These are phyloP conservation scores for Mimosa bimucronata DNA, from an alignment of 306 rosid genomes.

Conservation along the genomic window DNA sequence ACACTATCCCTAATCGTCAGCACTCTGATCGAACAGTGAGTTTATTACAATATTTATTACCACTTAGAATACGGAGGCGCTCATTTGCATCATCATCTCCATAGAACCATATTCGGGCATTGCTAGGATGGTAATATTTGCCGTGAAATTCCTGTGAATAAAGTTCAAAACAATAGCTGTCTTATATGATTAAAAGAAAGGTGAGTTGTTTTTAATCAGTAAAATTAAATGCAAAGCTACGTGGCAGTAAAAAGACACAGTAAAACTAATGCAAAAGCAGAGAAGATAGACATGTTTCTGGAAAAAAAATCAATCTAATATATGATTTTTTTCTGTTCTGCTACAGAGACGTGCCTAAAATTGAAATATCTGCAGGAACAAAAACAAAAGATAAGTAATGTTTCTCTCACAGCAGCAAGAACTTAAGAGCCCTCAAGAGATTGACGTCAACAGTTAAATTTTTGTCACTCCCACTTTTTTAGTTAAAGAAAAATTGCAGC, in stretches of 20 bases:
- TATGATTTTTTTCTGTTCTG: constrained; percentile 1
- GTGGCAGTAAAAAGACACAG: constrained; percentile 25
- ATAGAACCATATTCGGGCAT: constrained; percentile 95
- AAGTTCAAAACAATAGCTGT: constrained; percentile 30
- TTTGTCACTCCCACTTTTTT: background rate
- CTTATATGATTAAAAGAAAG: background rate
- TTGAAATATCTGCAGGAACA: constrained; percentile 4
- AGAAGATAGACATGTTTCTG: background rate
- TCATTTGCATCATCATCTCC: constrained; percentile 96
- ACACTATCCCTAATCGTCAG: constrained; percentile 10
- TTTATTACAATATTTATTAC: constrained; percentile 47
- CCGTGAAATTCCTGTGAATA: constrained; percentile 85
- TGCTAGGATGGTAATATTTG: constrained; percentile 93
- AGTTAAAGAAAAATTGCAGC: background rate
- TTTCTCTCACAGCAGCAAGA: background rate
- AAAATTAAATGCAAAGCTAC: background rate
- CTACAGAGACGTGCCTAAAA: constrained; percentile 15
- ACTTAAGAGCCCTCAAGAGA: background rate
- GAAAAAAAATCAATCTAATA: background rate
- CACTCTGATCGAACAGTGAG: constrained; percentile 32
- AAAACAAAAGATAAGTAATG: background rate
- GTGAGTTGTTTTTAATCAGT: constrained; percentile 14
- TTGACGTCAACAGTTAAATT: background rate
- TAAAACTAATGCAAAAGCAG: background rate
- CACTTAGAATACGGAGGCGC: constrained; percentile 83